Evolutionary conservation across 2,329 filamentous ascomycete species (phyloP).

Genomic region (Microsporum ferrugineum): DNA sequence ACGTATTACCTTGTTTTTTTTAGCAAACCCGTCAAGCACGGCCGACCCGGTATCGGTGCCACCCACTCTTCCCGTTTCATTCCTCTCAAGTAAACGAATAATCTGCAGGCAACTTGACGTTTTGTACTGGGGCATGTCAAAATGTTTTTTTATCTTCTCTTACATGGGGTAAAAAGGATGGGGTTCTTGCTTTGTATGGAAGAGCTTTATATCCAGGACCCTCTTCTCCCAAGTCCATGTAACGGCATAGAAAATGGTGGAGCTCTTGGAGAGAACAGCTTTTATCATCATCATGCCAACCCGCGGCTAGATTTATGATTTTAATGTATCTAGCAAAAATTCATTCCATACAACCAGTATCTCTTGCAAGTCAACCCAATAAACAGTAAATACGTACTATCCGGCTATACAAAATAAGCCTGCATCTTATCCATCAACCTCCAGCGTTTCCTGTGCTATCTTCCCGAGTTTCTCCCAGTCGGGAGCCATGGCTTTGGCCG

Average conservation of each 20-base stretch:
- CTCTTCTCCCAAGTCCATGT: neutral
- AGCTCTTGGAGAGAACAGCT: neutral
- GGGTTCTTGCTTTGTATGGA: slow-evolving; percentile 5
- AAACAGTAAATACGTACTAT: neutral
- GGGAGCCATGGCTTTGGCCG: slow-evolving; percentile 21
- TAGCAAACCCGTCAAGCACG: slow-evolving; percentile 99
- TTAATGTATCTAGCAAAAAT: slow-evolving; percentile 7
- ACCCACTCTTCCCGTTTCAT: slow-evolving; percentile 99
- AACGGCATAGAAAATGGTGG: slow-evolving; percentile 1
- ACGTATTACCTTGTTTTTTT: slow-evolving; percentile 10
- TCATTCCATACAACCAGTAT: slow-evolving; percentile 1
- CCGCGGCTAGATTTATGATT: slow-evolving; percentile 5
- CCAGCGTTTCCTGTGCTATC: slow-evolving; percentile 18
- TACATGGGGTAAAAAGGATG: slow-evolving; percentile 1
- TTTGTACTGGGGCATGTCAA: slow-evolving; percentile 9
- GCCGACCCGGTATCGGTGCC: slow-evolving; percentile 99
- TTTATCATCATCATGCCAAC: neutral
- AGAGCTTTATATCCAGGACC: slow-evolving; percentile 5
- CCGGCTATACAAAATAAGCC: neutral
- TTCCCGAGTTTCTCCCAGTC: slow-evolving; percentile 41
- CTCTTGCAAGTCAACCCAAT: neutral
- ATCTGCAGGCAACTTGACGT: slow-evolving; percentile 6
- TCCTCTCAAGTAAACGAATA: slow-evolving; percentile 78
- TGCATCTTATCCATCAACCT: slow-evolving; percentile 6
- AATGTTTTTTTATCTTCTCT: slow-evolving; percentile 3